Evolutionary conservation across 257 asterid genomes (phyloP).

Genomic region (Knoxia roxburghii): DNA sequence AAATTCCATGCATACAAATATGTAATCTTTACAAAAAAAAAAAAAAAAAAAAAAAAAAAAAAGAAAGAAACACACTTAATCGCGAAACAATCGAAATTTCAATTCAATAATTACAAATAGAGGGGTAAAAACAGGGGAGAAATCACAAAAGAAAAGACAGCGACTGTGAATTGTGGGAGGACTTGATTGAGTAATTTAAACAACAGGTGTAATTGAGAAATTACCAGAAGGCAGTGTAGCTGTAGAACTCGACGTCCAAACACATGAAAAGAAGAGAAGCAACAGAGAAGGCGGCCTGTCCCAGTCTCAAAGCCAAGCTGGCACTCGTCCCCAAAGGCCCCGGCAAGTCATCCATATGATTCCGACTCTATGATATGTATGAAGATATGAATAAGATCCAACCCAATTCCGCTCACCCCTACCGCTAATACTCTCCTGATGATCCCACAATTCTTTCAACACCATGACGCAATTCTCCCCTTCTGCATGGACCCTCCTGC

Average conservation of each 20-base stretch:
- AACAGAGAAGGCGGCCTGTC: constrained; percentile 76
- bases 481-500: neutral
- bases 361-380: neutral
- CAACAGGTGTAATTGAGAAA: neutral
- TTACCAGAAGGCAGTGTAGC: constrained; percentile 96
- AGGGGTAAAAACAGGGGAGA: neutral
- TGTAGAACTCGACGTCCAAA: constrained; percentile 77
- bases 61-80: no score
- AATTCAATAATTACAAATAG: neutral
- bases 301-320: constrained; percentile 85
- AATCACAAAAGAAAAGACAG: neutral
- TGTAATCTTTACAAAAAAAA: neutral
- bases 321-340: constrained; percentile 90
- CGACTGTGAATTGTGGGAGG: neutral
- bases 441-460: constrained; percentile 29
- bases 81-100: neutral
- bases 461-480: constrained; percentile 25
- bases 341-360: constrained; percentile 81
- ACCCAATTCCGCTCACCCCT: neutral
- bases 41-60: neutral
- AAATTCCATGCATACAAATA: neutral
- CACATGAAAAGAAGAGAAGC: constrained; percentile 97
- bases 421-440: neutral
- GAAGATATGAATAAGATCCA: no score
- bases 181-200: neutral